These are phyloP conservation scores for Pelargonium nanum DNA, from an alignment of 345 rosid species.

Conservation along the genomic window DNA sequence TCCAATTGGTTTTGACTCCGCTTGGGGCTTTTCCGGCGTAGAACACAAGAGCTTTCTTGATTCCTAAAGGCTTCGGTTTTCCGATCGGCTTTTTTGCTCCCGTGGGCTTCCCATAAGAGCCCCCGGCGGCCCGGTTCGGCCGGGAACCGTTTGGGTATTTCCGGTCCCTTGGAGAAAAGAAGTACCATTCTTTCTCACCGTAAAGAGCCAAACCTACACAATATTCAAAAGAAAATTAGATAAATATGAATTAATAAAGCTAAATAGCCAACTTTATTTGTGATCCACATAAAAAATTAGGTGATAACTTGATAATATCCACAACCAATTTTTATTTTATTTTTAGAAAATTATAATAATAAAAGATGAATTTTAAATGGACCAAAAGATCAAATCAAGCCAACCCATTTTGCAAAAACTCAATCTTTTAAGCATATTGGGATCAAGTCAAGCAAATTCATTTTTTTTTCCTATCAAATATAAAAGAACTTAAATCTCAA, in stretches of 20 bases:
- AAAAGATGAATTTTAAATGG: no score
- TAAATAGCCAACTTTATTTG: no score
- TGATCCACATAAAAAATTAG: no score
- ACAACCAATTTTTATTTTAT: no score
- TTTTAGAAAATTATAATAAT: no score
- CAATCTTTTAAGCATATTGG: background rate
- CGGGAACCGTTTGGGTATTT: constrained; percentile 88
- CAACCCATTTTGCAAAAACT: background rate
- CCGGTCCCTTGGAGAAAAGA: constrained; percentile 83
- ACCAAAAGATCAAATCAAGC: constrained; percentile 5
- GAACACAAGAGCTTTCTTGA: constrained; percentile 82
- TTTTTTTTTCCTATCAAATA: no score
- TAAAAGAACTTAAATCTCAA: no score
- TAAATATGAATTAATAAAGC: no score
- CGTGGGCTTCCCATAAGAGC: constrained; percentile 89
- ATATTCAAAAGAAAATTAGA: no score
- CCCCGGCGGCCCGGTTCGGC: constrained; percentile 91
- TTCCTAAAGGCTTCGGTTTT: constrained; percentile 58
- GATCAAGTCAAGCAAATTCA: background rate
- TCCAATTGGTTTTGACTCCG: constrained; percentile 87
- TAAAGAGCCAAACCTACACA: constrained; percentile 51
- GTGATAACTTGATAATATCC: no score
- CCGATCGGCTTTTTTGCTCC: constrained; percentile 95
- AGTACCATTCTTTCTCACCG: constrained; percentile 97
- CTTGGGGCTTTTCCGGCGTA: constrained; percentile 81